These are phyloP conservation scores for Phalaenopsis aphrodite DNA, from an alignment of 106 monocot species.

Conservation along the genomic window DNA sequence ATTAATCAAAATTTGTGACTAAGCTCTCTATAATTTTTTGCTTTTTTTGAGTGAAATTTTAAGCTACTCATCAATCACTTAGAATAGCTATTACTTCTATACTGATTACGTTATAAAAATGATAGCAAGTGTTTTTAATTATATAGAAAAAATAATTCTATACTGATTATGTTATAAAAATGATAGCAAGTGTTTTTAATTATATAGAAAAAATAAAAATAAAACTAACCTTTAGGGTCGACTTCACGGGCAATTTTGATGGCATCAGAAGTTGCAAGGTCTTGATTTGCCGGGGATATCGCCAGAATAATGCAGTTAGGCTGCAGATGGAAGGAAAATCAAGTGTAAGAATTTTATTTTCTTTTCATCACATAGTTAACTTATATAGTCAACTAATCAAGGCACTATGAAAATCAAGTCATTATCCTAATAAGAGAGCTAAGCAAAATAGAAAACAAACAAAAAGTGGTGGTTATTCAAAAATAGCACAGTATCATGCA, in stretches of 20 bases:
- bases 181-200: not conserved
- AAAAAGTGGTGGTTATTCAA: not conserved
- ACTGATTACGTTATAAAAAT: not conserved
- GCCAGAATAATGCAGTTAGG: constrained; percentile 89
- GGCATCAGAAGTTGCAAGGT: constrained; percentile 91
- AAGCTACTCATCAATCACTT: not conserved
- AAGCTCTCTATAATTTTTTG: not conserved
- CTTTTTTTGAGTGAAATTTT: not conserved
- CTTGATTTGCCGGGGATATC: constrained; percentile 93
- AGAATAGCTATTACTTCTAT: not conserved
- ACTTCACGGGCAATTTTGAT: constrained; percentile 87
- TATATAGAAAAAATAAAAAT: not conserved
- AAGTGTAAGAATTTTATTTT: not conserved
- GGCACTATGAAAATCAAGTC: not conserved
- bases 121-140: not conserved
- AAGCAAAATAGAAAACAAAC: not conserved
- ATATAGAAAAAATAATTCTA: not conserved
- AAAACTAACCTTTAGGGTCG: constrained; percentile 61
- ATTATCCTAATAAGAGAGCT: not conserved
- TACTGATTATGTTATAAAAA: not conserved
- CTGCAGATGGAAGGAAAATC: constrained; percentile 27
- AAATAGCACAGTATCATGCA: not conserved
- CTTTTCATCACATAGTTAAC: not conserved
- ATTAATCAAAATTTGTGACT: not conserved
- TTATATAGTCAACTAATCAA: not conserved